phyloP scores from a whole-genome alignment of 306 rosid genomes.

The Pyrus communis region DNA sequence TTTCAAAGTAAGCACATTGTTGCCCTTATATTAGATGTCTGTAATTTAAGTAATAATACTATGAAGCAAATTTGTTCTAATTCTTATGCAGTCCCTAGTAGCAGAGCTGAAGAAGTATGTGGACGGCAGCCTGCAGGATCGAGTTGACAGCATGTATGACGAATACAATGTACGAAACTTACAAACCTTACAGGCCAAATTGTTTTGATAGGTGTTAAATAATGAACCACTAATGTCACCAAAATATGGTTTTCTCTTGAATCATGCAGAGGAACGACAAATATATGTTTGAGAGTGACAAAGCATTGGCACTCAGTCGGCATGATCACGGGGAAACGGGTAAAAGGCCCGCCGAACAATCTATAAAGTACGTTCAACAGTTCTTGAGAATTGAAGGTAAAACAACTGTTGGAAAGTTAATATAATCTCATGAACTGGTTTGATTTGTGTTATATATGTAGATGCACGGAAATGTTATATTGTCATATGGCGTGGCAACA shows the following conservation, averaged over 20 bases:
- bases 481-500: background rate
- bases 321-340: background rate
- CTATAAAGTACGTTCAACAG: slow-evolving; percentile 15
- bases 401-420: background rate
- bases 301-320: slow-evolving; percentile 9
- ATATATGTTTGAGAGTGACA: slow-evolving; percentile 25
- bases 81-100: slow-evolving; percentile 33
- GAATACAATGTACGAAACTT: slow-evolving; percentile 47
- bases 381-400: slow-evolving; percentile 50
- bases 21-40: background rate
- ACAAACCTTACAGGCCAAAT: background rate
- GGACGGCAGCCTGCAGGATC: slow-evolving; percentile 27
- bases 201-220: background rate
- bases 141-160: slow-evolving; percentile 37
- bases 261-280: slow-evolving; percentile 37
- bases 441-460: background rate
- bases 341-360: slow-evolving; percentile 4
- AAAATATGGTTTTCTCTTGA: background rate
- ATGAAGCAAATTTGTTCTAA: background rate
- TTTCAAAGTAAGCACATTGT: slow-evolving; percentile 41
- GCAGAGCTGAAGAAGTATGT: slow-evolving; percentile 32
- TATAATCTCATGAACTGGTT: background rate
- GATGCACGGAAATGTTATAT: background rate
- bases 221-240: background rate
- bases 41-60: background rate